phyloP scores from a whole-genome alignment of 345 rosid species.

The Murraya paniculata region DNA sequence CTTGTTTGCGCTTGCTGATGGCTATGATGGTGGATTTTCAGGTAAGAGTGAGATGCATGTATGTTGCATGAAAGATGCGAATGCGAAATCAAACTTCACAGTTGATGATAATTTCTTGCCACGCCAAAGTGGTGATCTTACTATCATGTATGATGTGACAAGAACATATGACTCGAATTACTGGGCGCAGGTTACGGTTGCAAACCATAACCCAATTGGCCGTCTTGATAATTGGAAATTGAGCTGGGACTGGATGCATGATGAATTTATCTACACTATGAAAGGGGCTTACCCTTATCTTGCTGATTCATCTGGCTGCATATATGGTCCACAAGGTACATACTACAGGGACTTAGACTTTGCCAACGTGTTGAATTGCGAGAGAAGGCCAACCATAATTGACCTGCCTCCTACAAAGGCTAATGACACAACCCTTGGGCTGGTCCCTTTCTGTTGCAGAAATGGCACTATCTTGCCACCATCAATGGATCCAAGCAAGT shows the following conservation, averaged over 20 bases:
- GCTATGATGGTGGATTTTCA: constrained; percentile 21
- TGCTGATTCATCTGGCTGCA: constrained; percentile 77
- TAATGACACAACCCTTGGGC: constrained; percentile 68
- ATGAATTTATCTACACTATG: constrained; percentile 75
- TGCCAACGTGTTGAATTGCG: constrained; percentile 70
- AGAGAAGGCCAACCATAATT: constrained; percentile 74
- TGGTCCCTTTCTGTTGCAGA: constrained; percentile 75
- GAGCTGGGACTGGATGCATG: constrained; percentile 91
- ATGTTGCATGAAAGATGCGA: constrained; percentile 66
- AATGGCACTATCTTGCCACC: constrained; percentile 87
- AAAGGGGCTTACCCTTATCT: constrained; percentile 85
- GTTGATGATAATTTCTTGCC: constrained; percentile 62
- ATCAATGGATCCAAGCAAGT: constrained; percentile 78
- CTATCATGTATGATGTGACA: constrained; percentile 86
- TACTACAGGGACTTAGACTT: constrained; percentile 58
- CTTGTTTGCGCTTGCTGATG: constrained; percentile 7
- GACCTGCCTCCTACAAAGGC: constrained; percentile 88
- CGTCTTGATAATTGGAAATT: constrained; percentile 95
- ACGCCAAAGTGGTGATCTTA: constrained; percentile 81
- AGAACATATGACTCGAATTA: constrained; percentile 74
- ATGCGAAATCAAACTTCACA: constrained; percentile 51
- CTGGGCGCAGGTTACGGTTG: constrained; percentile 75
- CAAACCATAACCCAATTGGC: constrained; percentile 86
- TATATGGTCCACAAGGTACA: constrained; percentile 69
- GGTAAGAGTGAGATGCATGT: constrained; percentile 61